Evolutionary conservation across 345 rosid genomes (phyloP).

Genomic region (Populus nigra): DNA sequence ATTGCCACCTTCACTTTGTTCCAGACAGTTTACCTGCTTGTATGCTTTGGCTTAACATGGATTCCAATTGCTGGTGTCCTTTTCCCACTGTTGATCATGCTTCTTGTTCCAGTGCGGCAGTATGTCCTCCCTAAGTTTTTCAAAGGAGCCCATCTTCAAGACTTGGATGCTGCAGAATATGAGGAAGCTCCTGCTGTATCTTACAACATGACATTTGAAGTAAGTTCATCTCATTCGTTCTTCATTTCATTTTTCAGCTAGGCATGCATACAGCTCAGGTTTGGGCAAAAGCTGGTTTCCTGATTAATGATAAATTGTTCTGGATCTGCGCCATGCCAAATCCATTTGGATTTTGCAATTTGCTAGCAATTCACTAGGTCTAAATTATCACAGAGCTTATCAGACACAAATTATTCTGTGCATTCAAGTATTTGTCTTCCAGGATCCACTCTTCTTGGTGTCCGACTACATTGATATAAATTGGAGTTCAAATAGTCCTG

Average conservation of each 20-base stretch:
- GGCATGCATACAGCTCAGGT: background rate
- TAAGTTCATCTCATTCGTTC: slow-evolving; percentile 32
- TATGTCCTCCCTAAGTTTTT: slow-evolving; percentile 76
- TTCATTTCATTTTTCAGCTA: slow-evolving; percentile 9
- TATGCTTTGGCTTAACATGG: slow-evolving; percentile 93
- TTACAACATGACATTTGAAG: slow-evolving; percentile 55
- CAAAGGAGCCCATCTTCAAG: slow-evolving; percentile 87
- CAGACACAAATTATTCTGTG: background rate
- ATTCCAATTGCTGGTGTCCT: slow-evolving; percentile 87
- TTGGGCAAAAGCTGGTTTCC: background rate
- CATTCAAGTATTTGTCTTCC: background rate
- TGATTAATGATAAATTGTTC: background rate
- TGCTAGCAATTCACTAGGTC: background rate
- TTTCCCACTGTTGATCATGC: slow-evolving; percentile 89
- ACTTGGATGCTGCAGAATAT: slow-evolving; percentile 88
- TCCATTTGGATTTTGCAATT: background rate
- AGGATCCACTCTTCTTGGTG: background rate
- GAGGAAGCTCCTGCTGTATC: slow-evolving; percentile 84
- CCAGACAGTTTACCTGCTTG: slow-evolving; percentile 70
- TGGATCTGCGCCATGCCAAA: background rate
- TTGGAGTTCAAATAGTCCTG: background rate
- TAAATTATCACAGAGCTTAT: background rate
- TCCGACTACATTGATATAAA: background rate
- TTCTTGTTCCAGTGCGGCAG: slow-evolving; percentile 84
- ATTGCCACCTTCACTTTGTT: slow-evolving; percentile 70